Base-by-base conservation (phyloP, 1,284 basidiomycete genomes). In the Pseudozyma thailandica region DNA sequence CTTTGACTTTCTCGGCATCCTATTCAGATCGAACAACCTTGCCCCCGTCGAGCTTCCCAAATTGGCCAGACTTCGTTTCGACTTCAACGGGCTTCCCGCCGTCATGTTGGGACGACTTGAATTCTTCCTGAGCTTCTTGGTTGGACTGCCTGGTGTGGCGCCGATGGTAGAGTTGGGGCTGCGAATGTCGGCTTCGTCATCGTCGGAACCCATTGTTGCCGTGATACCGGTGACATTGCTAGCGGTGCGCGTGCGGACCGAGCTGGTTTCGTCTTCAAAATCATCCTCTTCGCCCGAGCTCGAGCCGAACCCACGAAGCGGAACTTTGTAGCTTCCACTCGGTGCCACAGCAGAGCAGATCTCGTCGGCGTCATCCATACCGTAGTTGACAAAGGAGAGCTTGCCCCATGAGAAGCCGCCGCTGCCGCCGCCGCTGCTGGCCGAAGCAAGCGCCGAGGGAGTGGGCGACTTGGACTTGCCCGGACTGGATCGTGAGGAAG, bases 341-440 rank as follows among this genome's bases (percentile, higher is more conserved):
- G 80, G 80, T 10, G 80, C 78, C 0, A 82, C 80, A 1, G 79
- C 80, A 4, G 78, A 75, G 28, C 80, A 82, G 23, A 82, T 71
- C 57, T 81, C 80, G 31, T 81, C 76, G 10, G 80, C 80, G 53
- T 82, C 79, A 20, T 81, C 62, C 51, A 82, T 74, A 13, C 80
- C 80, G 46, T 80, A 82, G 65, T 82, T 80, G 65, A 82, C 77
- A 52, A 82, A 82, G 27, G 65, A 62, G 23, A 81, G 66, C 38
- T 58, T 41, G 6, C 46, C 27, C 33, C 59, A 51, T n/a, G 56
- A 45, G 31, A 66, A 55, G 21, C 42, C 49, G 27, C 38, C 48
- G 7, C 18, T 33, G 16, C 46, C 41, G 4, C 46, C 37, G 8
- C 61, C 54, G 0, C n/a, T n/a, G n/a, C n/a, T n/a, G n/a, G n/a